Percentiles rank a stretch among this genome's conserved stretches.
These are phyloP conservation scores for Colletotrichum scovillei DNA, from an alignment of 2,329 filamentous ascomycete species.

Conservation along the genomic window DNA sequence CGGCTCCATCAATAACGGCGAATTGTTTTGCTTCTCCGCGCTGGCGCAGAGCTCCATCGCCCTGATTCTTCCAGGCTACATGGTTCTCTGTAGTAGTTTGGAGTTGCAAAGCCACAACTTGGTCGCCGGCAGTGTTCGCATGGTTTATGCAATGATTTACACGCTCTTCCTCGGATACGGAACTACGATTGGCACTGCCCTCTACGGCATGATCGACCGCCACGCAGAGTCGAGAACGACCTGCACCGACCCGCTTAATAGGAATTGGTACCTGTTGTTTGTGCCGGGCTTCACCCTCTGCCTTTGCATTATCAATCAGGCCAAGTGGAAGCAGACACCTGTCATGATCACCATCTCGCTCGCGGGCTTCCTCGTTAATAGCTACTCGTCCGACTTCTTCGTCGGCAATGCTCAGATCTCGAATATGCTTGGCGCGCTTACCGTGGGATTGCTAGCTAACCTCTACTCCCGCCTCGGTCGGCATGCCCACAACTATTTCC, in stretches of 20 bases:
- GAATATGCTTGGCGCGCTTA: slow-evolving; percentile 81
- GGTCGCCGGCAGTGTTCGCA: slow-evolving; percentile 74
- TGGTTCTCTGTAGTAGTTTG: slow-evolving; percentile 65
- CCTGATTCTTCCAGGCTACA: slow-evolving; percentile 74
- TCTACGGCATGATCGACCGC: slow-evolving; percentile 67
- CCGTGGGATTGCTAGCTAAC: slow-evolving; percentile 82
- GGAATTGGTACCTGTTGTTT: slow-evolving; percentile 65
- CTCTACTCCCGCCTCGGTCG: slow-evolving; percentile 78
- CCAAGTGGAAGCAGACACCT: slow-evolving; percentile 81
- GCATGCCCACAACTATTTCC: slow-evolving; percentile 64
- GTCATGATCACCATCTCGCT: slow-evolving; percentile 81
- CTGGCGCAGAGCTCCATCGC: slow-evolving; percentile 80
- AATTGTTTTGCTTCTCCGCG: slow-evolving; percentile 77
- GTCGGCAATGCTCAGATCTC: slow-evolving; percentile 78
- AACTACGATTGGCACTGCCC: slow-evolving; percentile 70
- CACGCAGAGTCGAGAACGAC: slow-evolving; percentile 55
- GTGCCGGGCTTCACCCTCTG: slow-evolving; percentile 77
- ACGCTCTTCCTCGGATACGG: slow-evolving; percentile 75
- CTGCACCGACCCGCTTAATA: slow-evolving; percentile 54
- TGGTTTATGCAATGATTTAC: slow-evolving; percentile 78
- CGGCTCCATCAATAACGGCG: slow-evolving; percentile 70
- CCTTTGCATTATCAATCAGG: slow-evolving; percentile 82
- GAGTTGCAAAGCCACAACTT: slow-evolving; percentile 75
- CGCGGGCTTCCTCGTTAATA: slow-evolving; percentile 80
- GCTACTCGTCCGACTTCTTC: slow-evolving; percentile 76